These are phyloP conservation scores for Stagonosporopsis chrysanthemi DNA, from an alignment of 2,329 filamentous ascomycete species.

Conservation along the genomic window DNA sequence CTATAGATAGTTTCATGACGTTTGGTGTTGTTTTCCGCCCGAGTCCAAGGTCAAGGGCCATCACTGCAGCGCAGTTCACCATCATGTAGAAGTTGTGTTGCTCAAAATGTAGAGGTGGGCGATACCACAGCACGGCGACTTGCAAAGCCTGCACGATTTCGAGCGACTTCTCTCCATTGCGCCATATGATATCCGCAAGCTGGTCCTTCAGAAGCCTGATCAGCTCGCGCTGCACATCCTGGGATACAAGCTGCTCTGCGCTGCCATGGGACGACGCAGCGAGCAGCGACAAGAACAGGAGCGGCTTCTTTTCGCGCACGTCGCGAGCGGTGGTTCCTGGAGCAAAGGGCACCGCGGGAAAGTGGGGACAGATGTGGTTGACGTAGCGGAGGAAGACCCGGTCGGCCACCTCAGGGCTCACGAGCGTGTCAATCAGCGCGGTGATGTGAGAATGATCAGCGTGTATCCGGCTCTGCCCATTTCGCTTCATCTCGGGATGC, in stretches of 20 bases:
- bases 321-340: slow-evolving; percentile 61
- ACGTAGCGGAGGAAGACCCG: slow-evolving; percentile 66
- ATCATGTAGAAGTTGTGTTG: slow-evolving; percentile 91
- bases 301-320: slow-evolving; percentile 64
- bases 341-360: slow-evolving; percentile 67
- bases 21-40: slow-evolving; percentile 63
- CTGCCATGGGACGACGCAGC: slow-evolving; percentile 61
- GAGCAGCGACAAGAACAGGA: slow-evolving; percentile 66
- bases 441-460: slow-evolving; percentile 50
- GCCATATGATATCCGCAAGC: slow-evolving; percentile 76
- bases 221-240: slow-evolving; percentile 67
- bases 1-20: slow-evolving; percentile 46
- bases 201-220: slow-evolving; percentile 74
- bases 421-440: slow-evolving; percentile 54
- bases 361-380: slow-evolving; percentile 60
- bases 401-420: slow-evolving; percentile 61
- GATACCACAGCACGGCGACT: slow-evolving; percentile 82
- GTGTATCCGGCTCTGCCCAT: slow-evolving; percentile 37
- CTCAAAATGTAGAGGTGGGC: slow-evolving; percentile 81
- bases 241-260: slow-evolving; percentile 52
- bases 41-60: slow-evolving; percentile 84
- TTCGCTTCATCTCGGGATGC: slow-evolving; percentile 45
- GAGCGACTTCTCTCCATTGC: slow-evolving; percentile 79
- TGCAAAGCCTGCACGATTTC: slow-evolving; percentile 83
- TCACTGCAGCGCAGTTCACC: slow-evolving; percentile 79